A percentile compares a stretch with the other conserved stretches of the same genome.
Evolutionary conservation across 495 filamentous ascomycete species (phyloP).

Genomic region (Xylaria cubensis): DNA sequence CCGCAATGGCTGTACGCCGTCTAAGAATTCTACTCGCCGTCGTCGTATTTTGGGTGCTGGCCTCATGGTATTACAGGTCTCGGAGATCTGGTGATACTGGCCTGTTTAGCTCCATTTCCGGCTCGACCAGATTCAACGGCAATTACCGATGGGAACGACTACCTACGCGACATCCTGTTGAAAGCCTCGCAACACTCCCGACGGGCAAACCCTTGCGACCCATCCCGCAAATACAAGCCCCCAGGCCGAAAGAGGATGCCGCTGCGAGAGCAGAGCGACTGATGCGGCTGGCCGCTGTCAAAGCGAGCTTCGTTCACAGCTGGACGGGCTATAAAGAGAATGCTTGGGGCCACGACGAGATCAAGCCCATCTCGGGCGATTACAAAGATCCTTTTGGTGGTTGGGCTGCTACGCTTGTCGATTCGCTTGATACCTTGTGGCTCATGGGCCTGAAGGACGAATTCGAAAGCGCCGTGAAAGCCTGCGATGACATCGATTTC

Average conservation of each 20-base stretch:
- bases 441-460: slow-evolving; percentile 83
- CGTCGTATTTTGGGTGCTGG: slow-evolving; percentile 37
- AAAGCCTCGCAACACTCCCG: slow-evolving; percentile 72
- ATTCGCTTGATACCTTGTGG: slow-evolving; percentile 86
- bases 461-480: slow-evolving; percentile 74
- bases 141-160: slow-evolving; percentile 35
- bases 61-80: slow-evolving; percentile 41
- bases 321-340: slow-evolving; percentile 79
- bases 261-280: slow-evolving; percentile 37
- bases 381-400: slow-evolving; percentile 75
- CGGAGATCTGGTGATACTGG: slow-evolving; percentile 25
- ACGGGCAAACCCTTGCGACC: slow-evolving; percentile 62
- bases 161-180: slow-evolving; percentile 55
- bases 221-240: slow-evolving; percentile 76
- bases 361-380: slow-evolving; percentile 65
- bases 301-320: slow-evolving; percentile 69
- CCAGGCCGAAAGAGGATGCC: slow-evolving; percentile 41
- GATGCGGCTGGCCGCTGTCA: slow-evolving; percentile 66
- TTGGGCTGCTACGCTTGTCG: slow-evolving; percentile 87
- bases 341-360: slow-evolving; percentile 81
- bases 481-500: slow-evolving; percentile 78
- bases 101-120: slow-evolving; percentile 23
- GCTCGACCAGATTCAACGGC: slow-evolving; percentile 19
- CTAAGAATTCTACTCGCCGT: slow-evolving; percentile 38
- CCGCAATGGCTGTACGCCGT: slow-evolving; percentile 39